phyloP scores from a whole-genome alignment of 768 basidiomycete genomes.

The Tremella yokohamensis region DNA sequence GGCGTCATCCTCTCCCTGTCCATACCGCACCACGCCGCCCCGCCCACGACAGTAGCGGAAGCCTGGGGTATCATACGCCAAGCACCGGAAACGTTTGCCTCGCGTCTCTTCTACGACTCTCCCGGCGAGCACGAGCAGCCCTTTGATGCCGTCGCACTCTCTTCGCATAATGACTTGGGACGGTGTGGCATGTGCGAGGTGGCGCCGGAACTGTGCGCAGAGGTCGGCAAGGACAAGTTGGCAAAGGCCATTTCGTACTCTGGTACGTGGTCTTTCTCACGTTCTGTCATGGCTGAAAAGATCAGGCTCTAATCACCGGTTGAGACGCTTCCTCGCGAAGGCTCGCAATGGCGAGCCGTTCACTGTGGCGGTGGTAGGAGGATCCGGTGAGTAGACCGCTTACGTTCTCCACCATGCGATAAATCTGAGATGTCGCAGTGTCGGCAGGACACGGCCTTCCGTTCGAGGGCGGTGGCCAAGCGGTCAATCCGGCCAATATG shows the following conservation, averaged over 20 bases:
- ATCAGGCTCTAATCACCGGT: constrained; percentile 31
- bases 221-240: not conserved
- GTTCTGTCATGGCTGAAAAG: not conserved
- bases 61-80: not conserved
- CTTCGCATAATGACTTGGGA: not conserved
- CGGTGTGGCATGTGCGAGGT: constrained; percentile 23
- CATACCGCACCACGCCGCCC: not conserved
- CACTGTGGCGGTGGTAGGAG: constrained; percentile 39
- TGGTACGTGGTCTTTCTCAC: constrained; percentile 19
- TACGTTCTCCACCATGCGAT: not conserved
- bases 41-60: not conserved
- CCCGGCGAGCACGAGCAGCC: not conserved
- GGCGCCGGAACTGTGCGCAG: constrained; percentile 22
- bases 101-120: not conserved
- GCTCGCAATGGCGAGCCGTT: constrained; percentile 30
- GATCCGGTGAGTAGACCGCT: constrained; percentile 31
- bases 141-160: not conserved
- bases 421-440: constrained; percentile 11
- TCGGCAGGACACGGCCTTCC: constrained; percentile 24
- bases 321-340: constrained; percentile 26
- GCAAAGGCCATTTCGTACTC: not conserved
- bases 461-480: constrained; percentile 10
- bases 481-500: constrained; percentile 22
- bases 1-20: constrained; percentile 5
- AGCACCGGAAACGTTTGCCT: not conserved